These are phyloP conservation scores for Thalassiosira livingstoniorum DNA, from an alignment of 352 stramenopile genomes.

Conservation along the genomic window DNA sequence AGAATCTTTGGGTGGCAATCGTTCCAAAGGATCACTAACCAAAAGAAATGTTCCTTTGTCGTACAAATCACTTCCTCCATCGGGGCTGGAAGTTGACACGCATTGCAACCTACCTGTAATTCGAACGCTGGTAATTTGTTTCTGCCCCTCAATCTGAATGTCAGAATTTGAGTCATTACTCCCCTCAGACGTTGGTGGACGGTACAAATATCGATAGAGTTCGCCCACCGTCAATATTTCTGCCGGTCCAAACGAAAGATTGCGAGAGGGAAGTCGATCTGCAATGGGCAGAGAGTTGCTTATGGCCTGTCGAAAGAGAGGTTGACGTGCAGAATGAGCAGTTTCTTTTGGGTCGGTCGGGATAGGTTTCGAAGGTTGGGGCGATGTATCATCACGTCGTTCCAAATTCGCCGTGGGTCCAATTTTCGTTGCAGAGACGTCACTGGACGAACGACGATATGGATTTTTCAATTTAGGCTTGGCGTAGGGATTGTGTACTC, in stretches of 20 bases:
- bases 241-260: constrained; percentile 61
- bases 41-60: constrained; percentile 51
- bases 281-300: constrained; percentile 32
- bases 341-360: too few species aligned
- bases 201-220: constrained; percentile 65
- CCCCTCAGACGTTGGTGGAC: not conserved
- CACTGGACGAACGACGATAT: too few species aligned
- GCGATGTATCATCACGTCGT: too few species aligned
- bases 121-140: constrained; percentile 52
- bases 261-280: constrained; percentile 63
- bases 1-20: not conserved
- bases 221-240: constrained; percentile 61
- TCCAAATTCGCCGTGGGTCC: too few species aligned
- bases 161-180: not conserved
- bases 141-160: not conserved
- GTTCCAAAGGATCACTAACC: constrained; percentile 56
- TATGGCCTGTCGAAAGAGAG: not conserved
- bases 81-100: constrained; percentile 29
- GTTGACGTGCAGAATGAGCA: too few species aligned
- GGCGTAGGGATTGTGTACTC: too few species aligned
- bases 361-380: too few species aligned
- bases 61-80: constrained; percentile 36
- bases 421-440: too few species aligned
- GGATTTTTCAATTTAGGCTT: too few species aligned
- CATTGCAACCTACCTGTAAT: constrained; percentile 56